Conservation (phyloP, 345 rosid genomes). For the Murraya paniculata region DNA sequence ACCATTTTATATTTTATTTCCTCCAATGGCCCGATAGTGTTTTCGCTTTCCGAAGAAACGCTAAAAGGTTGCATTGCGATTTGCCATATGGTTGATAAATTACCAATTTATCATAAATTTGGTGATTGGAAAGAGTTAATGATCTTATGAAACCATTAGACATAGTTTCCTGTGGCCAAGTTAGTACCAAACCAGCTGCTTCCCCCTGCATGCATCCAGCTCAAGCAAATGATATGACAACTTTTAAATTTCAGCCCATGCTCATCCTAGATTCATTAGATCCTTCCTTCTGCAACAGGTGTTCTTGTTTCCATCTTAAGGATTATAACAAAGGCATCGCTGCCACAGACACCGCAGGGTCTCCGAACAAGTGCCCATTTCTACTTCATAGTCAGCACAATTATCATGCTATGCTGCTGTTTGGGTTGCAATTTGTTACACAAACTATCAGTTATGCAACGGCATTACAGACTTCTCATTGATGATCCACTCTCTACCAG, state of each 20-base stretch:
- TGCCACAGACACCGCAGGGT: constrained; percentile 69
- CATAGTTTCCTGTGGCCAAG: neutral
- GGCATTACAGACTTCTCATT: constrained; percentile 29
- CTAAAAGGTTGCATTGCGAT: too few relatives aligned
- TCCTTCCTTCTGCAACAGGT: constrained; percentile 37
- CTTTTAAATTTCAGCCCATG: neutral
- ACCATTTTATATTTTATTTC: neutral
- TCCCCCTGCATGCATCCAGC: neutral
- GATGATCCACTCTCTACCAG: constrained; percentile 29
- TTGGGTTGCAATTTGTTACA: constrained; percentile 54
- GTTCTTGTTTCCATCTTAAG: constrained; percentile 72
- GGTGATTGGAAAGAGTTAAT: too few relatives aligned
- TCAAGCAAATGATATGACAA: neutral
- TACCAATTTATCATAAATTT: too few relatives aligned
- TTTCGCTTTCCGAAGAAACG: neutral
- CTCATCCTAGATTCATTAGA: neutral
- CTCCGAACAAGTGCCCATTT: constrained; percentile 70
- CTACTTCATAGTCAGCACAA: constrained; percentile 71
- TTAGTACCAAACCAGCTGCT: neutral
- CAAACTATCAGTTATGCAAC: constrained; percentile 76
- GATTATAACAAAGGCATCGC: constrained; percentile 77
- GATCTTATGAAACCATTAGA: neutral
- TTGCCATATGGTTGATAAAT: neutral
- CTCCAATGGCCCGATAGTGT: neutral
- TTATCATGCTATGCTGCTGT: constrained; percentile 58